These are phyloP conservation scores for Aspergillus tamarii DNA, from an alignment of 2,329 filamentous ascomycete species.

Conservation along the genomic window DNA sequence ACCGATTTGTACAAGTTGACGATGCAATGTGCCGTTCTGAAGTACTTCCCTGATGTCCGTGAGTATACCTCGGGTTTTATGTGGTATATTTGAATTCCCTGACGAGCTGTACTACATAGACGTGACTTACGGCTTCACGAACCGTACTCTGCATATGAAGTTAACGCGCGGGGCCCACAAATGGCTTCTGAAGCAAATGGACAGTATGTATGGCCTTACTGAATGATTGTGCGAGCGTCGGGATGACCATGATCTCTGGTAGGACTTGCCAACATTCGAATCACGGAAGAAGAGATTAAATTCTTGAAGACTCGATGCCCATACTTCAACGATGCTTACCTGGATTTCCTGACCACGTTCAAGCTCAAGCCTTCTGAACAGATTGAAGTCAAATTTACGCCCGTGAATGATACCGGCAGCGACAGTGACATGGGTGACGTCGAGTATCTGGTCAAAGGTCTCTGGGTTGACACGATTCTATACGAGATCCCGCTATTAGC, in stretches of 20 bases:
- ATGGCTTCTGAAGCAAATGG: constrained; percentile 84
- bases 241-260: neutral
- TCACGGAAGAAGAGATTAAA: constrained; percentile 76
- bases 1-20: constrained; percentile 94
- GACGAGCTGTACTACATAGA: constrained; percentile 39
- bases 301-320: constrained; percentile 79
- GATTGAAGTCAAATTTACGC: constrained; percentile 68
- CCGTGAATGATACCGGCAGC: constrained; percentile 59
- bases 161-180: constrained; percentile 78
- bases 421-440: constrained; percentile 74
- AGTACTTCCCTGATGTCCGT: constrained; percentile 77
- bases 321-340: constrained; percentile 77
- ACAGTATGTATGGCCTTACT: constrained; percentile 57
- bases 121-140: constrained; percentile 93
- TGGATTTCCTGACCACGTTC: constrained; percentile 81
- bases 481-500: constrained; percentile 96
- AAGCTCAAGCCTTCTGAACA: constrained; percentile 80
- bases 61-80: constrained; percentile 22
- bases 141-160: constrained; percentile 92
- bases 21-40: constrained; percentile 96
- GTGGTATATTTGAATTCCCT: neutral
- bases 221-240: neutral
- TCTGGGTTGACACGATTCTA: constrained; percentile 93
- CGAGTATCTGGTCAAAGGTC: constrained; percentile 74
- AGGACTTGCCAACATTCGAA: constrained; percentile 81